These are phyloP conservation scores for Suillus hirtellus DNA, from an alignment of 768 basidiomycete species.

Conservation along the genomic window DNA sequence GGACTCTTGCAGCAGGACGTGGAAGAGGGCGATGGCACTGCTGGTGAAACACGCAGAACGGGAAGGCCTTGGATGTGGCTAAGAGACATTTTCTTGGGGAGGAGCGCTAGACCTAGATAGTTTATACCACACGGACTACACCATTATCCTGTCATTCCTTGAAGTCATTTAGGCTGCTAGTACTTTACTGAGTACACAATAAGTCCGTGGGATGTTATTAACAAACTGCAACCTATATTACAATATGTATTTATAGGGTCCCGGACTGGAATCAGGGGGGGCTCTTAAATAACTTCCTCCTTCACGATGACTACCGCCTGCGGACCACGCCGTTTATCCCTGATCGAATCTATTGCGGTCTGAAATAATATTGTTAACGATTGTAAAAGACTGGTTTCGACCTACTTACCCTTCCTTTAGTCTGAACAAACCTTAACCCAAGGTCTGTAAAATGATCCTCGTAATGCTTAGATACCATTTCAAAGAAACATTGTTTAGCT, in stretches of 20 bases:
- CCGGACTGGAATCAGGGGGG: not conserved
- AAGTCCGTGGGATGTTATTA: not conserved
- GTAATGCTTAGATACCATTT: constrained; percentile 31
- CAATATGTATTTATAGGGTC: not conserved
- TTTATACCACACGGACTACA: not conserved
- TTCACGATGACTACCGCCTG: not conserved
- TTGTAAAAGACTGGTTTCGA: not conserved
- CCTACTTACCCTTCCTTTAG: constrained; percentile 21
- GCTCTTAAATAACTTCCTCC: not conserved
- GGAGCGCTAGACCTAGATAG: constrained; percentile 1
- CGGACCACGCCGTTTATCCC: not conserved
- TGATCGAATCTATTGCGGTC: constrained; percentile 17
- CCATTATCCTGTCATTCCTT: not conserved
- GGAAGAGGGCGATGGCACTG: constrained; percentile 6
- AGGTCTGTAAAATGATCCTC: constrained; percentile 21
- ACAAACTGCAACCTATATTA: not conserved
- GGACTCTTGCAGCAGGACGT: constrained; percentile 13
- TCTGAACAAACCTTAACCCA: constrained; percentile 20
- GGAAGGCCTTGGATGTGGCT: constrained; percentile 32
- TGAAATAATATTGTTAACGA: constrained; percentile 9
- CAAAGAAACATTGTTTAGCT: constrained; percentile 25
- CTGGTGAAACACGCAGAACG: constrained; percentile 10
- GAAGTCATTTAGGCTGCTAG: not conserved
- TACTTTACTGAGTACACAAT: not conserved
- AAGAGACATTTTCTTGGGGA: constrained; percentile 16